phyloP scores from a whole-genome alignment of 163 green algal genomes.

The Trebouxiophyceae sp. region DNA sequence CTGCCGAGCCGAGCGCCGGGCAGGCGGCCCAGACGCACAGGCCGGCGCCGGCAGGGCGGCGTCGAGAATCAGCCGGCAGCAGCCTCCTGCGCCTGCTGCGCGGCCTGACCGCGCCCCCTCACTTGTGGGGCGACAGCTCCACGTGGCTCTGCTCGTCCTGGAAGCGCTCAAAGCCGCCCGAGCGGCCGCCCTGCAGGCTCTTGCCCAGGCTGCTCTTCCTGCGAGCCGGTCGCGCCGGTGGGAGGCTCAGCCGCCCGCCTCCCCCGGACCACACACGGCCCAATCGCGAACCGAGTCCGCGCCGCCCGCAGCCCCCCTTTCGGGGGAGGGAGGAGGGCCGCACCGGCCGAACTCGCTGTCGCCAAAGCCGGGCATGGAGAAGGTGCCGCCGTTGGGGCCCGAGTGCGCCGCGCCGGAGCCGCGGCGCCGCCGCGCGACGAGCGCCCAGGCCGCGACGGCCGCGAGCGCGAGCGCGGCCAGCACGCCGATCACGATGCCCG shows the following conservation, averaged over 20 bases:
- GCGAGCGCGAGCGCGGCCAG: neutral
- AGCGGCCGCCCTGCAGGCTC: neutral
- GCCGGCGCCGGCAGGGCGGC: no score
- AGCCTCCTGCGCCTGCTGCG: no score
- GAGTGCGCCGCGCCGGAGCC: neutral
- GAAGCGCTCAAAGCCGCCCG: neutral
- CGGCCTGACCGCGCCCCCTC: no score
- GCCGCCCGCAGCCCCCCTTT: no score
- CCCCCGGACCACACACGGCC: neutral
- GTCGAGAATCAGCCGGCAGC: no score
- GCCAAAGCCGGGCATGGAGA: neutral
- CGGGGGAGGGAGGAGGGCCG: neutral
- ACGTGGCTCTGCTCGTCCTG: no score
- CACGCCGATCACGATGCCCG: slow-evolving; percentile 8
- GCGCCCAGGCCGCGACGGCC: neutral
- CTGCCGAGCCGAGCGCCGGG: no score
- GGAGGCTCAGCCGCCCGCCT: neutral
- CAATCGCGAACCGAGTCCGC: no score
- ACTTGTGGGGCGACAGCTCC: no score
- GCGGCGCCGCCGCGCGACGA: neutral
- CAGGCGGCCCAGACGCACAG: no score
- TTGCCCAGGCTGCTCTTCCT: neutral
- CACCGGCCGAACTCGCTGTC: neutral
- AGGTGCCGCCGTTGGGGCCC: neutral
- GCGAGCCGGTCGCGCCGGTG: no score